Percentiles rank a stretch among this genome's conserved stretches.
These are phyloP conservation scores for Austroboletus festivus DNA, from an alignment of 768 basidiomycete species.

Conservation along the genomic window DNA sequence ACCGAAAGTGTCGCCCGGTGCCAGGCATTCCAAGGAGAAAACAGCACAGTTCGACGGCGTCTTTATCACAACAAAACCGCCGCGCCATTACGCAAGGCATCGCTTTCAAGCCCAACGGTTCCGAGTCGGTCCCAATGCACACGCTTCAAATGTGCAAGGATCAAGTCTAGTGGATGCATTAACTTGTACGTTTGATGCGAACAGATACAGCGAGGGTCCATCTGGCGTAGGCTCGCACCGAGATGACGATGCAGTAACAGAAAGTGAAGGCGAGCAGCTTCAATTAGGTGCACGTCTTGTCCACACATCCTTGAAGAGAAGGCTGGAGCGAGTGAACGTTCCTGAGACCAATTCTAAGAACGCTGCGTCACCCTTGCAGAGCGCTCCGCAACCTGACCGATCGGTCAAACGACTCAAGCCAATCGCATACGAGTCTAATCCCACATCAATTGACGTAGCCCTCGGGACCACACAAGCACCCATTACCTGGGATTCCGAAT, in stretches of 20 bases:
- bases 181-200: conserved; percentile 26
- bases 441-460: conserved; percentile 17
- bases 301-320: conserved; percentile 5
- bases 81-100: neutral
- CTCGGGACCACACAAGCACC: conserved; percentile 24
- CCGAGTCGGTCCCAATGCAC: neutral
- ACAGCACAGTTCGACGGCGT: conserved; percentile 25
- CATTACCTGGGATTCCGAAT: conserved; percentile 15
- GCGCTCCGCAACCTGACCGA: conserved; percentile 4
- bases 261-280: conserved; percentile 19
- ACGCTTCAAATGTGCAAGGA: neutral
- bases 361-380: neutral
- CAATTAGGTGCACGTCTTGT: conserved; percentile 13
- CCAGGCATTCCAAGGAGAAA: conserved; percentile 4
- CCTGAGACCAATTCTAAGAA: conserved; percentile 18
- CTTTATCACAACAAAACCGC: conserved; percentile 15
- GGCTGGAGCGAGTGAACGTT: neutral
- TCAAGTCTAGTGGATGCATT: conserved; percentile 25
- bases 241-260: conserved; percentile 16
- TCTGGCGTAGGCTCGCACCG: no score
- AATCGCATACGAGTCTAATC: conserved; percentile 20
- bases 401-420: conserved; percentile 17
- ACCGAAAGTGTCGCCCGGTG: neutral
- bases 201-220: conserved; percentile 10
- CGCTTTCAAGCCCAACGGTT: no score